phyloP scores from a whole-genome alignment of 352 stramenopile genomes.

The Globisporangium canariense region DNA sequence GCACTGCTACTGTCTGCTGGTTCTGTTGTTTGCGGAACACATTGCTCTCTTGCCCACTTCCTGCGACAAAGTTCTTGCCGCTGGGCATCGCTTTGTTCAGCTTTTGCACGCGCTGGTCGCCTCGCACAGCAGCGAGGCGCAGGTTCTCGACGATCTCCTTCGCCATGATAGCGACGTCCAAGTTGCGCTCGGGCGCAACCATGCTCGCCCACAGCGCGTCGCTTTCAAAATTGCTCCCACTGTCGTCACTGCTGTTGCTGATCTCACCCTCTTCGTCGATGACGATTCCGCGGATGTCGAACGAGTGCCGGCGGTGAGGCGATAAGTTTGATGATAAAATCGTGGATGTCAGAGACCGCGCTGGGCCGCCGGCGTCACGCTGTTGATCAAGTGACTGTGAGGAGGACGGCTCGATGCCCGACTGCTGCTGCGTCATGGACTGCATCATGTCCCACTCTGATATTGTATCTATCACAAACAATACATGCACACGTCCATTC shows the following conservation, averaged over 20 bases:
- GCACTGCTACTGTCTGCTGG: conserved; percentile 1
- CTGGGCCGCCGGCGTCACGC: not conserved
- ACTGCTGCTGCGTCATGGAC: conserved; percentile 6
- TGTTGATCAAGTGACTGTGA: not conserved
- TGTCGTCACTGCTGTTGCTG: conserved; percentile 6
- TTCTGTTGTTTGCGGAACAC: conserved; percentile 3
- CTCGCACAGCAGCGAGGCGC: conserved; percentile 20
- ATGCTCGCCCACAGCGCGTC: conserved; percentile 11
- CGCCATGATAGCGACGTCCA: conserved; percentile 18
- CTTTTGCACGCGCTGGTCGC: conserved; percentile 28
- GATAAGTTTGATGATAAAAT: conserved; percentile 2
- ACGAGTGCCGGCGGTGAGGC: conserved; percentile 10
- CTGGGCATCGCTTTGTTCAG: conserved; percentile 22
- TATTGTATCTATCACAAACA: conserved; percentile 6
- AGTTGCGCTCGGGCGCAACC: conserved; percentile 16
- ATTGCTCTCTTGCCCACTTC: not conserved
- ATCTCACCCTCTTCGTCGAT: not conserved
- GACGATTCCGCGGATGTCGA: not conserved
- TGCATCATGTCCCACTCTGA: conserved; percentile 22
- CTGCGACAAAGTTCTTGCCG: conserved; percentile 17
- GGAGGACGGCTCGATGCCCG: not conserved
- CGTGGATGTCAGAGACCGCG: conserved; percentile 1
- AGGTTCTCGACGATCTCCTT: conserved; percentile 49
- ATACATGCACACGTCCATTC: not conserved
- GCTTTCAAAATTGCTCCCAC: conserved; percentile 1